These are phyloP conservation scores for Alternaria ventricosa DNA, from an alignment of 2,329 filamentous ascomycete species.

Conservation along the genomic window DNA sequence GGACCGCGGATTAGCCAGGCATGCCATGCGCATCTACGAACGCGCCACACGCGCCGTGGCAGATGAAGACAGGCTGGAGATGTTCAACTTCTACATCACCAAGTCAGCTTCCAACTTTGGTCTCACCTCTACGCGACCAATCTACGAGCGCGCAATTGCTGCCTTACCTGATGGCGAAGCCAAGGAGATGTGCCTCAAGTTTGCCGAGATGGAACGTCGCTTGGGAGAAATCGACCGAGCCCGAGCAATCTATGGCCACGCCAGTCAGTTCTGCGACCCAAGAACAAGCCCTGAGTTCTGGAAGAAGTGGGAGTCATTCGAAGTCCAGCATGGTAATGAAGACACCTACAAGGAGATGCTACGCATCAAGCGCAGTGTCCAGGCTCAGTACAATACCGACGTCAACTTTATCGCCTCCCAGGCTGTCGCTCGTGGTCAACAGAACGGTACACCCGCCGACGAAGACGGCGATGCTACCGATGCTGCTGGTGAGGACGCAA, in stretches of 20 bases:
- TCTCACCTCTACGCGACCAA: conserved; percentile 88
- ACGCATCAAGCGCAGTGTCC: conserved; percentile 94
- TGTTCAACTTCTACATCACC: conserved; percentile 99
- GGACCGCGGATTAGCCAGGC: conserved; percentile 88
- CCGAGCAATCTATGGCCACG: conserved; percentile 93
- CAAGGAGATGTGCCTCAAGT: conserved; percentile 98
- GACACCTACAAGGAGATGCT: conserved; percentile 99
- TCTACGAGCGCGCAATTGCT: conserved; percentile 94
- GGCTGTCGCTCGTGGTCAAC: conserved; percentile 82
- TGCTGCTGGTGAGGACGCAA: conserved; percentile 72
- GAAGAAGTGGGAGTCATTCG: conserved; percentile 96
- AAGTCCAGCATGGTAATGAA: conserved; percentile 97
- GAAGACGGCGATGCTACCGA: conserved; percentile 48
- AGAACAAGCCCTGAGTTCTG: conserved; percentile 89
- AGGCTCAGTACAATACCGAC: conserved; percentile 98
- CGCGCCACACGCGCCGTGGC: conserved; percentile 92
- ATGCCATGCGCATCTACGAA: conserved; percentile 99
- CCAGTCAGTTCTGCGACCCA: conserved; percentile 96
- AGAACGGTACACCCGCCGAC: conserved; percentile 55
- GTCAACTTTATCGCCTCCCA: conserved; percentile 98
- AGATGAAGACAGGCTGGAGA: conserved; percentile 92
- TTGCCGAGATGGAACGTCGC: conserved; percentile 93
- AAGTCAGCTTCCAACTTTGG: conserved; percentile 99
- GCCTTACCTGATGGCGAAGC: conserved; percentile 93
- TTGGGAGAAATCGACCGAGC: conserved; percentile 94